phyloP scores from a whole-genome alignment of 2,329 filamentous ascomycete species.

The Aspergillus alliaceus region DNA sequence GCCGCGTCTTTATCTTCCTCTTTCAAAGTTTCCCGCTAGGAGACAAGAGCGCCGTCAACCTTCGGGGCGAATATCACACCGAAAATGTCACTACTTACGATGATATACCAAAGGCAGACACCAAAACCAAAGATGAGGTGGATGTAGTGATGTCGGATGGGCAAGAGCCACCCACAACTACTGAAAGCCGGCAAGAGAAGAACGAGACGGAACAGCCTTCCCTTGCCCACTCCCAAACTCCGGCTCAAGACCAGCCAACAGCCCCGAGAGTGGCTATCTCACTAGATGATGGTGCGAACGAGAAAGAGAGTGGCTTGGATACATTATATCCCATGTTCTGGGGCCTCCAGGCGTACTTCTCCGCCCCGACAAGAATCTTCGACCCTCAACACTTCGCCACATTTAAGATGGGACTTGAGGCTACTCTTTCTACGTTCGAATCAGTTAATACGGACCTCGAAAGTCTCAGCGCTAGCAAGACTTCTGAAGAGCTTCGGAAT shows the following conservation, averaged over 20 bases:
- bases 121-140: conserved; percentile 56
- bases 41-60: conserved; percentile 95
- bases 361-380: conserved; percentile 82
- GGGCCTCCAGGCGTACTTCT: conserved; percentile 89
- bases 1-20: conserved; percentile 95
- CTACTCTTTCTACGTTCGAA: conserved; percentile 74
- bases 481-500: conserved; percentile 62
- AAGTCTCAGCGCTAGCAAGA: conserved; percentile 59
- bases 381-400: conserved; percentile 64
- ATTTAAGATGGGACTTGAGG: conserved; percentile 64
- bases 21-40: conserved; percentile 97
- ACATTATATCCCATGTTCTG: conserved; percentile 89
- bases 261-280: conserved; percentile 29
- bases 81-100: conserved; percentile 92
- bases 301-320: conserved; percentile 62
- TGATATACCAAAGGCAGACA: conserved; percentile 44
- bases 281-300: conserved; percentile 19
- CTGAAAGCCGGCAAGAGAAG: conserved; percentile 32
- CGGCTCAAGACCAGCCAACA: conserved; percentile 14
- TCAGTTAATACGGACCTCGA: conserved; percentile 67
- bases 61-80: conserved; percentile 91
- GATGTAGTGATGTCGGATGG: conserved; percentile 61
- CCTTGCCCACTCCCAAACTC: conserved; percentile 14
- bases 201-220: conserved; percentile 21
- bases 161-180: conserved; percentile 33